Evolutionary conservation across 352 stramenopile genomes (phyloP).

Genomic region (Phytopythium litorale): DNA sequence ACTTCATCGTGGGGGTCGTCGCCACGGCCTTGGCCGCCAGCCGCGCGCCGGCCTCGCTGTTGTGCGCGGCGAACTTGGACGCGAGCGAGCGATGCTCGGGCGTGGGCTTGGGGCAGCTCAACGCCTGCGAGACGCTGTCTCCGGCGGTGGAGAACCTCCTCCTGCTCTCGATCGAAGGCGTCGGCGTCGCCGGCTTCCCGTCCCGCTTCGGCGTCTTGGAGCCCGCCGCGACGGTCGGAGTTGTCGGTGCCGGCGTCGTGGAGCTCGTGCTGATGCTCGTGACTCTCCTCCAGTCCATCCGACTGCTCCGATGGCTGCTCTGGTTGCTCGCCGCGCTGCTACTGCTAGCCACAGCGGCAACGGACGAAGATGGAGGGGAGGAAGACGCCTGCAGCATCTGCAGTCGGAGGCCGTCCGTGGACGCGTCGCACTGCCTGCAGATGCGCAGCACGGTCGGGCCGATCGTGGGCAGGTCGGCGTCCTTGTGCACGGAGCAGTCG

Average conservation of each 20-base stretch:
- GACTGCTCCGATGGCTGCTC: not conserved
- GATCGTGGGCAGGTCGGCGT: constrained; percentile 60
- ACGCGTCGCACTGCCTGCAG: constrained; percentile 51
- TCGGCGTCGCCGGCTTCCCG: not conserved
- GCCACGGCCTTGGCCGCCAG: not conserved
- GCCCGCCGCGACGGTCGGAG: not conserved
- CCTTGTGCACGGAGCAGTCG: constrained; percentile 68
- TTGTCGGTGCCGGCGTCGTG: not conserved
- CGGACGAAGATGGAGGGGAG: not conserved
- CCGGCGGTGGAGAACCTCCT: constrained; percentile 3
- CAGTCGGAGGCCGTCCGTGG: not conserved
- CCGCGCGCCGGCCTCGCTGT: not conserved
- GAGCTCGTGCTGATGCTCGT: not conserved
- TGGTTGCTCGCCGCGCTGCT: not conserved
- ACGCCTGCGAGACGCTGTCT: constrained; percentile 9
- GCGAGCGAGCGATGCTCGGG: not conserved
- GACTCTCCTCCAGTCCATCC: not conserved
- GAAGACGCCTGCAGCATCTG: not conserved
- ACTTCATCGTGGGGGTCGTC: constrained; percentile 11
- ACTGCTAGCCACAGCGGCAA: not conserved
- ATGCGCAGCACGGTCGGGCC: constrained; percentile 64
- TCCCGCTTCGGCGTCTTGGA: not conserved
- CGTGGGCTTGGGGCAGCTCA: constrained; percentile 18
- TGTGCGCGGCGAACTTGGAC: constrained; percentile 4
- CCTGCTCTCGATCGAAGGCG: constrained; percentile 9